These are phyloP conservation scores for Draba incana DNA, from an alignment of 345 rosid genomes.

Conservation along the genomic window DNA sequence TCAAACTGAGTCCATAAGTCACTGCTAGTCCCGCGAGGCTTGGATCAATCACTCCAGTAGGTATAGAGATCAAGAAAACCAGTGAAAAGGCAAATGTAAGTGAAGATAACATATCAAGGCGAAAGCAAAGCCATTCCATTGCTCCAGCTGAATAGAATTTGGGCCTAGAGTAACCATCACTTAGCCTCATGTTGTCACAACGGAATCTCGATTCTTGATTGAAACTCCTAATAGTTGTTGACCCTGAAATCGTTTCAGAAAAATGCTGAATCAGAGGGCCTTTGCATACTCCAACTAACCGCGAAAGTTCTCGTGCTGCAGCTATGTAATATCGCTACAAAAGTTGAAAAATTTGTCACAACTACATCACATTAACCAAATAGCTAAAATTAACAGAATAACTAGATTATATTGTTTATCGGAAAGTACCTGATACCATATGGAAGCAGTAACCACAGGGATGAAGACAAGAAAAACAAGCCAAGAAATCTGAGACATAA, in stretches of 20 bases:
- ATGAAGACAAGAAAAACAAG: constrained; percentile 71
- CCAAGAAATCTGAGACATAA: constrained; percentile 88
- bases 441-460: constrained; percentile 60
- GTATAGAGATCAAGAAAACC: constrained; percentile 65
- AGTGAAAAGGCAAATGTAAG: constrained; percentile 73
- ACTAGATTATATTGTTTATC: constrained; percentile 1
- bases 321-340: constrained; percentile 73
- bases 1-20: constrained; percentile 81
- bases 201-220: constrained; percentile 72
- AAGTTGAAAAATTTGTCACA: constrained; percentile 22
- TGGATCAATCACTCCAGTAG: constrained; percentile 65
- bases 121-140: constrained; percentile 87
- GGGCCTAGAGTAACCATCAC: constrained; percentile 72
- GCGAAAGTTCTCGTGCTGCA: constrained; percentile 71
- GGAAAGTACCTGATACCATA: constrained; percentile 77
- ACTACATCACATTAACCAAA: too few species aligned
- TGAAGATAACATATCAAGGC: constrained; percentile 69
- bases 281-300: constrained; percentile 77
- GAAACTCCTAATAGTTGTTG: constrained; percentile 81
- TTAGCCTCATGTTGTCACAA: constrained; percentile 58
- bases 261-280: constrained; percentile 88
- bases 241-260: constrained; percentile 79
- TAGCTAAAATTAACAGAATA: too few species aligned
- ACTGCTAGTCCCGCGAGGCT: constrained; percentile 90
- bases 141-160: constrained; percentile 63